Conservation (phyloP, 176 grass and related monocot species). For the Urochloa ruziziensis region DNA sequence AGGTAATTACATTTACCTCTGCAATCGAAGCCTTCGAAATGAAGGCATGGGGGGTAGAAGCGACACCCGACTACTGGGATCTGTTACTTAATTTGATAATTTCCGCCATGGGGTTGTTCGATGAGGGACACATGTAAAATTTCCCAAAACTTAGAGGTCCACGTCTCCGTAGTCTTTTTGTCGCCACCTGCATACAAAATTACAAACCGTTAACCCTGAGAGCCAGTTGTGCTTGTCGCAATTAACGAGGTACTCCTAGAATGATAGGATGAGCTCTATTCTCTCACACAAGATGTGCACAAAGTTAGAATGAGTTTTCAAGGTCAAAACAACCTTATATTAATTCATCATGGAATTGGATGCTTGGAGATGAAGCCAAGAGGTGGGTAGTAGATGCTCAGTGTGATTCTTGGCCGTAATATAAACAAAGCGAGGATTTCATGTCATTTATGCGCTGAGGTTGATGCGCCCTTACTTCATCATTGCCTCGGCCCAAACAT, state of each 20-base stretch:
- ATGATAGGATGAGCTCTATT: too few relatives aligned
- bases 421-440: not conserved
- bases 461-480: slow-evolving; percentile 4
- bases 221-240: too few relatives aligned
- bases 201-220: too few relatives aligned
- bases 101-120: not conserved
- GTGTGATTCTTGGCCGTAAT: not conserved
- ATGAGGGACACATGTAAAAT: not conserved
- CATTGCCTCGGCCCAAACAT: not conserved
- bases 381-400: not conserved
- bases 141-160: not conserved
- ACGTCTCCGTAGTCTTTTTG: too few relatives aligned
- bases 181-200: not conserved
- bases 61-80: too few relatives aligned
- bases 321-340: not conserved
- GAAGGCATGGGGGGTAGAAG: too few relatives aligned
- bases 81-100: too few relatives aligned
- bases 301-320: not conserved
- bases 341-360: not conserved
- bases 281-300: too few relatives aligned
- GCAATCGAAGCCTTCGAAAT: too few relatives aligned
- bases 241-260: too few relatives aligned
- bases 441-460: not conserved
- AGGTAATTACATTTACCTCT: too few relatives aligned
- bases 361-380: slow-evolving; percentile 6